Percentiles rank a stretch among this genome's conserved stretches.
phyloP scores from a whole-genome alignment of 2,329 filamentous ascomycete genomes.

The Rasamsonia emersonii region DNA sequence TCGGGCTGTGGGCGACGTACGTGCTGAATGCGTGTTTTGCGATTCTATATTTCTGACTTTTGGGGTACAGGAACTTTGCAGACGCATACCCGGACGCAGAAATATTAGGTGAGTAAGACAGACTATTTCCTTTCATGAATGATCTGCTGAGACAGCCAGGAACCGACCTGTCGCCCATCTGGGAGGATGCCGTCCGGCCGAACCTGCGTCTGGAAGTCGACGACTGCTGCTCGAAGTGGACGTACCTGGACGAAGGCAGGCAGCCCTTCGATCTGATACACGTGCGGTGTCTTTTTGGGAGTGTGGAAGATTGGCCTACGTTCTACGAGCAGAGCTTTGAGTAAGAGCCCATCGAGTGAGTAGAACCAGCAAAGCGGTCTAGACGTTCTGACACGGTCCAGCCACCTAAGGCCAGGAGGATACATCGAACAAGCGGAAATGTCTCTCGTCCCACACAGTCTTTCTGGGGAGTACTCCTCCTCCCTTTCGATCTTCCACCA shows the following conservation, averaged over 20 bases:
- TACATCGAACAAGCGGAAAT: slow-evolving; percentile 35
- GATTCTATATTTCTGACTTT: too few species aligned
- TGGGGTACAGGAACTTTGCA: slow-evolving; percentile 15
- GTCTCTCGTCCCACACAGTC: slow-evolving; percentile 28
- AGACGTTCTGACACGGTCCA: too few species aligned
- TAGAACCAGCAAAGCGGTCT: too few species aligned
- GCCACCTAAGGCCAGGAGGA: slow-evolving; percentile 28
- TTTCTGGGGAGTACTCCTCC: slow-evolving; percentile 29
- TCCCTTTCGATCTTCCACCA: slow-evolving; percentile 21
- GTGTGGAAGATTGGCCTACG: slow-evolving; percentile 23
- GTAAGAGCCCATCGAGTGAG: slow-evolving; percentile 15
- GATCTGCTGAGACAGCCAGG: slow-evolving; percentile 10
- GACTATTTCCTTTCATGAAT: background rate
- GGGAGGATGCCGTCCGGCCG: slow-evolving; percentile 16
- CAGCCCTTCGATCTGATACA: slow-evolving; percentile 36
- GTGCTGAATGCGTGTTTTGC: background rate
- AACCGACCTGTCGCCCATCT: slow-evolving; percentile 29
- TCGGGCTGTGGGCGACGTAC: slow-evolving; percentile 25
- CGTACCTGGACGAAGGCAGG: slow-evolving; percentile 18
- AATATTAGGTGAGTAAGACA: slow-evolving; percentile 19
- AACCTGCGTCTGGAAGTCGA: slow-evolving; percentile 26
- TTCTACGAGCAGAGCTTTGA: slow-evolving; percentile 27
- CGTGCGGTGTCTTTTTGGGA: slow-evolving; percentile 29
- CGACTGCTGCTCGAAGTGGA: slow-evolving; percentile 28
- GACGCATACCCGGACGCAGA: slow-evolving; percentile 22